A percentile compares a stretch with the other conserved stretches of the same genome.
phyloP scores from a whole-genome alignment of 2,329 filamentous ascomycete genomes.

The Botrytis hyacinthi region DNA sequence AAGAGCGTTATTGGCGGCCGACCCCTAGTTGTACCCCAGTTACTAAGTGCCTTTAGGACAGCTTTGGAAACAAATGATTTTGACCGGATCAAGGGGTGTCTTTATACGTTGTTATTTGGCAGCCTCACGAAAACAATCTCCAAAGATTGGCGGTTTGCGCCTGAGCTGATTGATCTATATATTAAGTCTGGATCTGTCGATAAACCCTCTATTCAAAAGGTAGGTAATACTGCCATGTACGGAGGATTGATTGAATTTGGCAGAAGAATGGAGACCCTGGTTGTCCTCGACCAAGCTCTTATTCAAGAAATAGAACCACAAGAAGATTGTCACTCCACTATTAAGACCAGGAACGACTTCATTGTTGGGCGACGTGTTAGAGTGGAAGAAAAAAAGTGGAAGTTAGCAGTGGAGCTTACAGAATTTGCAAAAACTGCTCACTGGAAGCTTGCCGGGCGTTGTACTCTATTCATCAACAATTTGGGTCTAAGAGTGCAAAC shows the following conservation, averaged over 20 bases:
- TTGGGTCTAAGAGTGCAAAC: conserved; percentile 89
- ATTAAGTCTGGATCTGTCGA: conserved; percentile 88
- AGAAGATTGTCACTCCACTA: conserved; percentile 42
- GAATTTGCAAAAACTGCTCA: conserved; percentile 76
- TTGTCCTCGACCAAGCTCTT: conserved; percentile 71
- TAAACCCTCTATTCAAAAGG: conserved; percentile 88
- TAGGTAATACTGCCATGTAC: conserved; percentile 78
- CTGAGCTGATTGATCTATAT: conserved; percentile 83
- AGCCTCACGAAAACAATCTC: conserved; percentile 84
- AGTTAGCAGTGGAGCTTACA: conserved; percentile 77
- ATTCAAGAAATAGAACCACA: conserved; percentile 49
- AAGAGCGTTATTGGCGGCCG: conserved; percentile 88
- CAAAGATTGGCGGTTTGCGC: conserved; percentile 92
- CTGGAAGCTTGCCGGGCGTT: conserved; percentile 93
- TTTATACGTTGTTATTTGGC: conserved; percentile 88
- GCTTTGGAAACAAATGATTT: conserved; percentile 79
- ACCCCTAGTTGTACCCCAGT: conserved; percentile 83
- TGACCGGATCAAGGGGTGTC: conserved; percentile 88
- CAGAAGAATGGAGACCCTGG: conserved; percentile 80
- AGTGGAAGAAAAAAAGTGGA: conserved; percentile 81
- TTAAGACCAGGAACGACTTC: conserved; percentile 67
- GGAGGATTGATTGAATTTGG: conserved; percentile 83
- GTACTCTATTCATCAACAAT: conserved; percentile 86
- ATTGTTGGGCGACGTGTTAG: conserved; percentile 71
- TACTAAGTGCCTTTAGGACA: conserved; percentile 74